These are phyloP conservation scores for Aspergillus ellipticus DNA, from an alignment of 495 filamentous ascomycete species.

Conservation along the genomic window DNA sequence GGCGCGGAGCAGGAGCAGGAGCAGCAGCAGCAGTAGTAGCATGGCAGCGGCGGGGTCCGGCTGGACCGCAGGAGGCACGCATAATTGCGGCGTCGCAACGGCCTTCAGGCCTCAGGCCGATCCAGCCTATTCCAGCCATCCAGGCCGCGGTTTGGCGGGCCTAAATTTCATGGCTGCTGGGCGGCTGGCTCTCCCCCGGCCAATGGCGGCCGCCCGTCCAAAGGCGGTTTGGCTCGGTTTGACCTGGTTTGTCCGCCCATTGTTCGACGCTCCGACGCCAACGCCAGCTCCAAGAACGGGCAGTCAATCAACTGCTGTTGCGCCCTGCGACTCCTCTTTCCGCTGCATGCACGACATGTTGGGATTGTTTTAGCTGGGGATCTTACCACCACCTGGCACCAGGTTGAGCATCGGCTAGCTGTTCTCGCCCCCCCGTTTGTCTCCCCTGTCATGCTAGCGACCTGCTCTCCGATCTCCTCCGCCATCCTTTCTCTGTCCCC, in stretches of 20 bases:
- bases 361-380: conserved; percentile 4
- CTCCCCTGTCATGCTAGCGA: conserved; percentile 14
- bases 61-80: not conserved
- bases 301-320: not conserved
- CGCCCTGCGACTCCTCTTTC: not conserved
- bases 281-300: not conserved
- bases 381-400: not conserved
- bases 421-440: not conserved
- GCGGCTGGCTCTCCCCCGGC: conserved; percentile 1
- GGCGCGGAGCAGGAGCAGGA: not conserved
- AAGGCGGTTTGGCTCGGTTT: not conserved
- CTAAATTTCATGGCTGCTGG: not conserved
- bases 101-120: not conserved
- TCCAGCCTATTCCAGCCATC: not conserved
- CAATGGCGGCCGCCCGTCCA: conserved; percentile 3
- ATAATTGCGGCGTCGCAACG: not conserved
- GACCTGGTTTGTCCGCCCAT: not conserved
- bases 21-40: not conserved
- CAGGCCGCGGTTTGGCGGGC: not conserved
- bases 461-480: conserved; percentile 8
- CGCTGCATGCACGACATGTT: conserved; percentile 13
- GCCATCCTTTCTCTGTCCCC: conserved; percentile 7
- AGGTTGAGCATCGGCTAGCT: not conserved
- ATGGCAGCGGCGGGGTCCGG: not conserved
- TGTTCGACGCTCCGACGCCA: not conserved